phyloP scores from a whole-genome alignment of 768 basidiomycete species.

The Phanerochaete carnosa region DNA sequence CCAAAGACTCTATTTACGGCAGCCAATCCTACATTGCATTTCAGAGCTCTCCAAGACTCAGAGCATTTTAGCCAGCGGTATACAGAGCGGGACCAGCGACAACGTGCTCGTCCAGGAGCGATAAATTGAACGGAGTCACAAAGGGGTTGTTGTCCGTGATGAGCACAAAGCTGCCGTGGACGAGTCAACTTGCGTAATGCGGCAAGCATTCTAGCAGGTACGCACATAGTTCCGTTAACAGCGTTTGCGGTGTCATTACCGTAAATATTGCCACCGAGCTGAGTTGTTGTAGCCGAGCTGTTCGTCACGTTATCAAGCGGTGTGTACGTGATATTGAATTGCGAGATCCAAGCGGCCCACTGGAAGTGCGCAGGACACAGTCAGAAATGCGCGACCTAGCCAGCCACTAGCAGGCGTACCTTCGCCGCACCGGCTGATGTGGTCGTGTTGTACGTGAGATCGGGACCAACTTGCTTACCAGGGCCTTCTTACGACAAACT shows the following conservation, averaged over 20 bases:
- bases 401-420: conserved; percentile 21
- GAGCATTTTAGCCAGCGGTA: conserved; percentile 38
- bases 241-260: conserved; percentile 35
- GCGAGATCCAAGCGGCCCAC: conserved; percentile 57
- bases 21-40: too few species aligned
- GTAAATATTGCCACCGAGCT: conserved; percentile 49
- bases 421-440: conserved; percentile 41
- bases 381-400: neutral
- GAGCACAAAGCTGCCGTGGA: conserved; percentile 38
- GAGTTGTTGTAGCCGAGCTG: conserved; percentile 42
- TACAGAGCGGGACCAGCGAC: conserved; percentile 55
- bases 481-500: conserved; percentile 50
- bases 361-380: conserved; percentile 14
- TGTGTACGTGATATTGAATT: conserved; percentile 59
- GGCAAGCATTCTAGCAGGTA: neutral
- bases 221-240: conserved; percentile 50
- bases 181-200: neutral
- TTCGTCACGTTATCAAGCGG: conserved; percentile 40
- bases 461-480: conserved; percentile 48
- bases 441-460: conserved; percentile 48
- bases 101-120: conserved; percentile 47
- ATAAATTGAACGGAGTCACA: conserved; percentile 59
- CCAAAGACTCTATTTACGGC: too few species aligned
- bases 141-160: conserved; percentile 45
- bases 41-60: too few species aligned